Conservation (phyloP, 2,329 filamentous ascomycete species). For the Neopestalotiopsis sp. region DNA sequence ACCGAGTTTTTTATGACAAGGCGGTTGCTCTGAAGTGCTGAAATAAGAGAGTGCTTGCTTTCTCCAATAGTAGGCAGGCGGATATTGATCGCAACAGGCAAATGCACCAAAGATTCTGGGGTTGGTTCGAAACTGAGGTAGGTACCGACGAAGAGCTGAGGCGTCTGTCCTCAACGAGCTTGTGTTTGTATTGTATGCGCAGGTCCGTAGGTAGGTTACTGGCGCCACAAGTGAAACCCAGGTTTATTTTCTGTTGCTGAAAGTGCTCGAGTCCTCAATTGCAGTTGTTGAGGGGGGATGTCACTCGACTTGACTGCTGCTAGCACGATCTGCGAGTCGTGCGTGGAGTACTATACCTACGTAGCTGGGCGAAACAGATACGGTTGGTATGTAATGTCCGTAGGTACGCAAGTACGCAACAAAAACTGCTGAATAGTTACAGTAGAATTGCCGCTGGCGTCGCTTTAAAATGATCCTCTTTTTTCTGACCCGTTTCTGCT, state of each 20-base stretch:
- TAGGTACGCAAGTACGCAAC: background rate
- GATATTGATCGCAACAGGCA: background rate
- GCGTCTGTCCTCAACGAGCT: background rate
- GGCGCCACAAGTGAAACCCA: background rate
- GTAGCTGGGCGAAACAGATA: background rate
- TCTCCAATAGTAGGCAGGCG: background rate
- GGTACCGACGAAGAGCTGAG: background rate
- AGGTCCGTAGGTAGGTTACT: background rate
- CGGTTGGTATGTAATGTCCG: background rate
- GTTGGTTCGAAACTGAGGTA: background rate
- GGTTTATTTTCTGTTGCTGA: background rate
- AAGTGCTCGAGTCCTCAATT: background rate
- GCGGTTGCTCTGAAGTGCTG: background rate
- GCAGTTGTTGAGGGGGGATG: conserved; percentile 3
- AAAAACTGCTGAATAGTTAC: background rate
- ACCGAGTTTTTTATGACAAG: background rate
- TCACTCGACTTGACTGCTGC: background rate
- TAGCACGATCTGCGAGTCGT: conserved; percentile 12
- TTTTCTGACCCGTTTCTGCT: background rate
- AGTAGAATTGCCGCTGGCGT: background rate
- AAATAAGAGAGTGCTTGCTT: background rate
- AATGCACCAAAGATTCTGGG: background rate
- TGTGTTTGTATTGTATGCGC: background rate
- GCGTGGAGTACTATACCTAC: background rate
- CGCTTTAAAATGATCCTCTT: background rate